phyloP scores from a whole-genome alignment of 75 land plant species.

The Cupressus sempervirens region DNA sequence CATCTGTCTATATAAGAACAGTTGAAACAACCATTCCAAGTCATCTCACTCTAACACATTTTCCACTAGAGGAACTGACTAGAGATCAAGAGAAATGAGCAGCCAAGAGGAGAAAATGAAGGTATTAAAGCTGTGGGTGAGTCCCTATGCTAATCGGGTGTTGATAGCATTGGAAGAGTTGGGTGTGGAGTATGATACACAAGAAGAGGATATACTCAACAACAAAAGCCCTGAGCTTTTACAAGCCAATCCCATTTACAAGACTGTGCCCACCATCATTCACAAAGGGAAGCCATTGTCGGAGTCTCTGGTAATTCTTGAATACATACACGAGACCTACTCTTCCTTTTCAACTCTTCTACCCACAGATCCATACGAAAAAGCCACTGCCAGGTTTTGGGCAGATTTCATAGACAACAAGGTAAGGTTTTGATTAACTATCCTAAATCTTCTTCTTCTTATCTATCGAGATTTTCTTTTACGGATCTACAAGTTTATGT shows the following conservation, averaged over 20 bases:
- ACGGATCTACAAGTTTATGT: background rate
- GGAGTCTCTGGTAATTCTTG: background rate
- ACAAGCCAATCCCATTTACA: background rate
- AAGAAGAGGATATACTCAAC: background rate
- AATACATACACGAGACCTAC: background rate
- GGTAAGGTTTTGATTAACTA: background rate
- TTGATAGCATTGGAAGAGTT: background rate
- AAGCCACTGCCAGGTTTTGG: constrained; percentile 31
- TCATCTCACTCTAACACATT: too few relatives aligned
- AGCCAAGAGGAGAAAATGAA: too few relatives aligned
- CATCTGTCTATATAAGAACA: too few relatives aligned
- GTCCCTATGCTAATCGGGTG: background rate
- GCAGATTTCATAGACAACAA: constrained; percentile 34
- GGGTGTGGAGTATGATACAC: background rate
- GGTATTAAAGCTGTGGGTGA: background rate
- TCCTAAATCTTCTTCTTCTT: background rate
- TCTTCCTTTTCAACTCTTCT: constrained; percentile 7
- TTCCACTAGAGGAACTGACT: too few relatives aligned
- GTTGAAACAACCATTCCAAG: too few relatives aligned
- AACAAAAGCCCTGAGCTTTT: background rate
- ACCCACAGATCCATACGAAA: constrained; percentile 21
- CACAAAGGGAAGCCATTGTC: background rate
- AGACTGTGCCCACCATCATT: background rate
- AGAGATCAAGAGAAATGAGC: too few relatives aligned
- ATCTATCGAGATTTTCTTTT: too few relatives aligned